phyloP scores from a whole-genome alignment of 257 asterid genomes.

The Petrea volubilis region DNA sequence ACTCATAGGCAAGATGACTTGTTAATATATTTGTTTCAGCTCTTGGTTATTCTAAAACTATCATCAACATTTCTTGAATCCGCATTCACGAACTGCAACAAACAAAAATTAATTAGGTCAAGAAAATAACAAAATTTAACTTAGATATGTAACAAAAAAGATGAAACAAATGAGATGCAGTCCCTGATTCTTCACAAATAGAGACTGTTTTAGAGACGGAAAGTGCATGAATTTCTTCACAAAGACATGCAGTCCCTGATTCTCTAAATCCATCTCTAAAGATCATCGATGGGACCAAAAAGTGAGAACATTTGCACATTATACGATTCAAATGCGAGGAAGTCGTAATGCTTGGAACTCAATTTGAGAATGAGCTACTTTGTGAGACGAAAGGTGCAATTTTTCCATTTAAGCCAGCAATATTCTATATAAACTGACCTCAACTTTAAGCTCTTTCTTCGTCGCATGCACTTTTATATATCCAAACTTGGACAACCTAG shows the following conservation, averaged over 20 bases:
- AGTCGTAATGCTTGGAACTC: too few relatives aligned
- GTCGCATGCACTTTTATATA: constrained; percentile 59
- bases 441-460: constrained; percentile 46
- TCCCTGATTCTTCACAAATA: too few relatives aligned
- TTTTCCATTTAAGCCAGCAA: too few relatives aligned
- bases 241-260: too few relatives aligned
- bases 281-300: too few relatives aligned
- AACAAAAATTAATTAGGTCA: background rate
- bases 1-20: background rate
- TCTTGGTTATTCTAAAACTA: constrained; percentile 51
- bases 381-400: too few relatives aligned
- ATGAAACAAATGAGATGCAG: background rate
- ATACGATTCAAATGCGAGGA: too few relatives aligned
- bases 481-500: constrained; percentile 58
- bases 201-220: too few relatives aligned
- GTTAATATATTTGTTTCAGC: constrained; percentile 12
- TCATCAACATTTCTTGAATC: constrained; percentile 51
- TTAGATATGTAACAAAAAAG: background rate
- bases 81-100: constrained; percentile 68
- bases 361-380: too few relatives aligned
- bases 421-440: constrained; percentile 42
- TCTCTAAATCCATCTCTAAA: too few relatives aligned
- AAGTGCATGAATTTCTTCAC: too few relatives aligned
- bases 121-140: background rate
- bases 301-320: too few relatives aligned